A percentile compares a stretch with the other conserved stretches of the same genome.
These are phyloP conservation scores for Boletus speciosus DNA, from an alignment of 768 basidiomycete genomes.

Conservation along the genomic window DNA sequence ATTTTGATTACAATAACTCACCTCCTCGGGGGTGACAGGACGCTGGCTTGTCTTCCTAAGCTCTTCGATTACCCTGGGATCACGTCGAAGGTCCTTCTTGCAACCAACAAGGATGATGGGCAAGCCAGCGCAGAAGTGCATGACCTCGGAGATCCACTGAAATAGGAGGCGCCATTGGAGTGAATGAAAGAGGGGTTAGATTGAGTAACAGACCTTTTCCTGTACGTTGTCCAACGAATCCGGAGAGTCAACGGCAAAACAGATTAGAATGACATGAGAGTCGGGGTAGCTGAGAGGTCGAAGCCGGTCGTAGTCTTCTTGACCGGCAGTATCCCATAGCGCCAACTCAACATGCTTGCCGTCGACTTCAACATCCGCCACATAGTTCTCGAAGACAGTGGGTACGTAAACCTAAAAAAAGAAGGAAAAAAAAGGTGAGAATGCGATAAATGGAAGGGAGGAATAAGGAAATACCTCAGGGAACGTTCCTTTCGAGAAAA, in stretches of 20 bases:
- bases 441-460: neutral
- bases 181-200: slow-evolving; percentile 2
- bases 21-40: slow-evolving; percentile 93
- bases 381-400: slow-evolving; percentile 99
- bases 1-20: slow-evolving; percentile 28
- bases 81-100: slow-evolving; percentile 97
- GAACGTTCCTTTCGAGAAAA: slow-evolving; percentile 96
- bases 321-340: slow-evolving; percentile 99
- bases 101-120: slow-evolving; percentile 98
- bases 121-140: slow-evolving; percentile 93
- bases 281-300: slow-evolving; percentile 97
- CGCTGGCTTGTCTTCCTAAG: slow-evolving; percentile 91
- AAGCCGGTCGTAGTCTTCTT: slow-evolving; percentile 99
- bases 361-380: slow-evolving; percentile 97
- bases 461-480: slow-evolving; percentile 61
- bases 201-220: slow-evolving; percentile 77
- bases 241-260: slow-evolving; percentile 96
- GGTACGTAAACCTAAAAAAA: slow-evolving; percentile 88
- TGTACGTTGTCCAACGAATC: slow-evolving; percentile 99
- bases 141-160: slow-evolving; percentile 98
- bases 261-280: slow-evolving; percentile 99
- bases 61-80: slow-evolving; percentile 90
- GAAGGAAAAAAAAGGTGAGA: neutral
- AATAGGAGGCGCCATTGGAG: slow-evolving; percentile 9
- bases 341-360: slow-evolving; percentile 98